phyloP scores from a whole-genome alignment of 805 yeast genomes.

The Hanseniaspora guilliermondii region DNA sequence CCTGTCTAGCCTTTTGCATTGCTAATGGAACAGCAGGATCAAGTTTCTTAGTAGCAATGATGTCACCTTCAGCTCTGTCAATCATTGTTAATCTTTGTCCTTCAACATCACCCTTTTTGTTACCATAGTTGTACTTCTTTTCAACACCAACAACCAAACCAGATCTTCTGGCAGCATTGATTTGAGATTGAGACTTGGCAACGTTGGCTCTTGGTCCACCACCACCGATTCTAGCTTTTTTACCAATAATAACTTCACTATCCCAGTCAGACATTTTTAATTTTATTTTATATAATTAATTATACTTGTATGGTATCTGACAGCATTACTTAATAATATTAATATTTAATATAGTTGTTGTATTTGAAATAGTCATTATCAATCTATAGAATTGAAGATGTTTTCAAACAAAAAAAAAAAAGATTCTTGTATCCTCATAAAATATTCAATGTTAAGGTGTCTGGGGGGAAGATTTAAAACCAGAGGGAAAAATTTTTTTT shows the following conservation, averaged over 20 bases:
- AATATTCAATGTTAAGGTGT: too few relatives aligned
- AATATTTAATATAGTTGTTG: too few relatives aligned
- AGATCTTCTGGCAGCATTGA: conserved; percentile 88
- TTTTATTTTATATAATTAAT: neutral
- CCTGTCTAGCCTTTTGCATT: conserved; percentile 73
- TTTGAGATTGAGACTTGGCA: conserved; percentile 61
- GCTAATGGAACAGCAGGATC: conserved; percentile 78
- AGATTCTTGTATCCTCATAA: too few relatives aligned
- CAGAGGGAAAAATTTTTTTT: too few relatives aligned
- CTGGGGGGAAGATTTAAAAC: too few relatives aligned
- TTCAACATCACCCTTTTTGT: conserved; percentile 61
- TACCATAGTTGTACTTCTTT: conserved; percentile 65
- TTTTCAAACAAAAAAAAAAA: too few relatives aligned
- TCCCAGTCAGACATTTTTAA: conserved; percentile 71
- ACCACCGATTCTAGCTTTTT: conserved; percentile 75
- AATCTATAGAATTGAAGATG: too few relatives aligned
- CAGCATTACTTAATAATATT: too few relatives aligned
- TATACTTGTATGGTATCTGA: neutral
- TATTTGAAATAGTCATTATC: too few relatives aligned
- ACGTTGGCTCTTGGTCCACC: conserved; percentile 79
- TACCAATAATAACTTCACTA: conserved; percentile 75
- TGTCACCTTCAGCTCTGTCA: conserved; percentile 77
- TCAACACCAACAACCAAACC: conserved; percentile 85
- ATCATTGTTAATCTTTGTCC: conserved; percentile 91
- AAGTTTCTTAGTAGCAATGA: conserved; percentile 81